These are phyloP conservation scores for Phanerodontia chrysosporium DNA, from an alignment of 768 basidiomycete genomes.

Conservation along the genomic window DNA sequence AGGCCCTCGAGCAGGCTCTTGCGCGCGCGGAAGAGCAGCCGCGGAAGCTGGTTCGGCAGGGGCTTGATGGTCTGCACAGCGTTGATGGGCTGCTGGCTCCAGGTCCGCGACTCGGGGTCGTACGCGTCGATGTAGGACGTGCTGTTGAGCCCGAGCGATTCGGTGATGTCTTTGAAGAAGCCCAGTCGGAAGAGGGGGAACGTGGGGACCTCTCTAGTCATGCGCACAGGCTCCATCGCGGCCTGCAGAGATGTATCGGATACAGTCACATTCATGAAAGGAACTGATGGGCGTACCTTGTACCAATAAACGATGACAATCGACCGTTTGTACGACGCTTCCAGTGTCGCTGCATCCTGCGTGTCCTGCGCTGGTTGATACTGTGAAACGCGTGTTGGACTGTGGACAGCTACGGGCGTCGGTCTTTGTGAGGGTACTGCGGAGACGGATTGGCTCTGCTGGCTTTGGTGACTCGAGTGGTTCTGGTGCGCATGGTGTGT, in stretches of 20 bases:
- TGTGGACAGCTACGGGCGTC: not conserved
- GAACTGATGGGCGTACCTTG: conserved; percentile 37
- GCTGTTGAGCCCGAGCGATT: conserved; percentile 48
- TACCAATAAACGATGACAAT: conserved; percentile 70
- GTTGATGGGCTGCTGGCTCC: conserved; percentile 64
- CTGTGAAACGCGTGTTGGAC: not conserved
- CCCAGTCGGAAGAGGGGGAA: conserved; percentile 65
- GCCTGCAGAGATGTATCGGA: conserved; percentile 31
- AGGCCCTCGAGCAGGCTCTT: conserved; percentile 56
- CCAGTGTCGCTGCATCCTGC: conserved; percentile 14
- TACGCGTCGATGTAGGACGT: conserved; percentile 60
- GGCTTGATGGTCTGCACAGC: conserved; percentile 55
- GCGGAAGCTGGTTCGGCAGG: conserved; percentile 36
- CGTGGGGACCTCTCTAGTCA: conserved; percentile 53
- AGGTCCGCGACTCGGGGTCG: conserved; percentile 48
- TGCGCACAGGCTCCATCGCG: conserved; percentile 49
- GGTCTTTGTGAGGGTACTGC: not conserved
- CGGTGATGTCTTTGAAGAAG: conserved; percentile 45
- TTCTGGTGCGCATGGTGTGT: not conserved
- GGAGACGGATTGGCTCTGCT: not conserved
- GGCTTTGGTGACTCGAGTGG: not conserved
- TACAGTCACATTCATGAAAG: not conserved
- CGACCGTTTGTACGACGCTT: conserved; percentile 43
- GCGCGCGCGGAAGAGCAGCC: conserved; percentile 58
- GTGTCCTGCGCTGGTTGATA: conserved; percentile 2